Base-by-base conservation (phyloP, 1,284 basidiomycete species). In the Apiotrichum gamsii region DNA sequence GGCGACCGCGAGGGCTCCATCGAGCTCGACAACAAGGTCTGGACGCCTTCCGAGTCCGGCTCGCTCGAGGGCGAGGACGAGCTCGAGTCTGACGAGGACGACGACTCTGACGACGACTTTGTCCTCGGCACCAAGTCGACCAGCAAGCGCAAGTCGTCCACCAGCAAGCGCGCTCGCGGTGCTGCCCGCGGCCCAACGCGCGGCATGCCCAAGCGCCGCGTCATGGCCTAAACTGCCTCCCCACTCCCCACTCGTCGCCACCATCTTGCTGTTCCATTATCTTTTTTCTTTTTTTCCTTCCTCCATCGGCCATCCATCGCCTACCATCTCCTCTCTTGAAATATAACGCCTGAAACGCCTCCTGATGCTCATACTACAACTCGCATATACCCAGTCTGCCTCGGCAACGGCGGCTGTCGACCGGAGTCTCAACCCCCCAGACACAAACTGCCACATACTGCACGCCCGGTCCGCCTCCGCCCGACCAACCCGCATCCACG, bases 61-160 rank as follows among this genome's bases (percentile, higher is more conserved):
- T 46, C 49, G 3, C 29, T 31, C n/a, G 38, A 52, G n/a, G 54
- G 46, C 21, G 50, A 56, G 39, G 51, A 52, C 19, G 53, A 49
- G 23, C 39, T 47, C 23, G 52, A 54, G n/a, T 50, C 48, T 2
- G 53, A 55, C n/a, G 44, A 46, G 10, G 47, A 49, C 29, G 46
- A 51, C 49, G 50, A 52, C 28, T 49, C 42, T 15, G 54, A 56
- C 23, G 54, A 56, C 31, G 54, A 56, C 37, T 56, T 42, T 35
- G 47, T 56, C 31, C 50, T 49, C 15, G 45, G 59, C n/a, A 40
- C 46, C 16, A 57, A 54, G 39, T 38, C 54, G 20, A 2, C 16
- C 1, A 21, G 28, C 36, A 54, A 51, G 40, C 49, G 49, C 32
- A 45, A 47, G 28, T 23, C 40, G 20, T 37, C 34, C n/a, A 24